Evolutionary conservation across 2,329 filamentous ascomycete species (phyloP), one percentile per base, ranked within the genome.

Genomic region (Leptographium radiaticola): DNA sequence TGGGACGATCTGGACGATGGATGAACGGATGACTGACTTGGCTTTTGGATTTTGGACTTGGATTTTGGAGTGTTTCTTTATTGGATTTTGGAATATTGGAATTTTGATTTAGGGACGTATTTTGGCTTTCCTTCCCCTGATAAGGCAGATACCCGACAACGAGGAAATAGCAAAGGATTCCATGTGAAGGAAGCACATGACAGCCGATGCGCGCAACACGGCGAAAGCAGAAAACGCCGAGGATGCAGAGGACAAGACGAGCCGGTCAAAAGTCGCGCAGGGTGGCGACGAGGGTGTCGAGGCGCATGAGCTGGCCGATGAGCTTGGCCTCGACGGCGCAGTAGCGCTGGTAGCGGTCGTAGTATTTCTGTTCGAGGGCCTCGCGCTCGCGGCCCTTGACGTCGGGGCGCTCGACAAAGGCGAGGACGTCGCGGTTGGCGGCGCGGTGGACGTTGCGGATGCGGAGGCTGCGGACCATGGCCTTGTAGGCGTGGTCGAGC

Each of bases 281-380:
- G 13, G 93, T 77, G 31, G 85, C 85, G 48, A 97, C 83, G 60
- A 95, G 74, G 52, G 93, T 86, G 69, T 98, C 93, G 60, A 95
- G 74, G 57, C 88, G 78, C 65, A 80, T 80, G 12, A 96, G 75
- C 68, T 96, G 89, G 1, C 82, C 81, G 39, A 94, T 71, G 42
- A 98, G 72, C 70, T 84, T 84, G 62, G 84, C 81, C 64, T 85
- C 80, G 57, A 89, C 72, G 40, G 79, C 79, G 58, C 84, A 71
- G 62, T 81, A 78, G 46, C 68, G 68, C 54, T 74, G 71, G 58
- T 82, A 80, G 62, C 77, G 73, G 60, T 79, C 78, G 64, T 88
- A 79, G 64, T 96, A 88, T 52, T 81, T 80, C 39, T 81, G 77
- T 34, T 80, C 84, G 60, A 97, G 79, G 63, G 86, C 86, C 57